Base-by-base conservation (phyloP, 331 rosid species). In the Rhamnella rubrinervis region DNA sequence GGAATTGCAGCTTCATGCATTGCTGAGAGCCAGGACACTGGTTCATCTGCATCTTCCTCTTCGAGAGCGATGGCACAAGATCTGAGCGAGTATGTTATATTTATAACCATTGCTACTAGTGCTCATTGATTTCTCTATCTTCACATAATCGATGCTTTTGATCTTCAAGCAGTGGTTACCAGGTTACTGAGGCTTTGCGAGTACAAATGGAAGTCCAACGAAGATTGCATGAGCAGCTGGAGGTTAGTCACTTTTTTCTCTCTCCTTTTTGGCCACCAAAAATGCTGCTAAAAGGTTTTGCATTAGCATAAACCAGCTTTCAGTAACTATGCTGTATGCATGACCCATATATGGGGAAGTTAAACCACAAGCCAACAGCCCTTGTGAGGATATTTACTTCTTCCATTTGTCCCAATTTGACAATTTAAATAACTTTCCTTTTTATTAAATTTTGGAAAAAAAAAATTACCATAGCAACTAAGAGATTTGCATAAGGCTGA, bases 171-270 rank as follows among this genome's bases (percentile, higher is more conserved):
- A 82, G 87, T 59, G 85, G 90, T 38, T 80, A 64, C 73, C 87
- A 85, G 68, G 83, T 85, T 50, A 82, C 87, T 3, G 90, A 85
- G 85, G 90, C 90, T 31, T 69, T 85, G 75, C 77, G 85, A 59
- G 80, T 82, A 16, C 90, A 85, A 75, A 85, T 85, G 87, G 90
- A 85, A 76, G 90, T 85, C 71, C 90, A 85, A 67, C 56, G 84
- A 73, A 80, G 85, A 76, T 75, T 85, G 74, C 90, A 85, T 66
- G 90, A 85, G 75, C 90, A 85, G 65, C 81, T 85, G 41, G 90
- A 85, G 90, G 90, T 80, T 74, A 79, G 79, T 73, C 20, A 55
- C 15, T 44, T 40, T 26, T 17, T 21, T 25, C 52, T 51, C 51
- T 21, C 21, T 59, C 12, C 11, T 66, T 21, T 49, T 47, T 47